Conservation (phyloP, 2,329 filamentous ascomycete species). For the Clarireedia hainanense region DNA sequence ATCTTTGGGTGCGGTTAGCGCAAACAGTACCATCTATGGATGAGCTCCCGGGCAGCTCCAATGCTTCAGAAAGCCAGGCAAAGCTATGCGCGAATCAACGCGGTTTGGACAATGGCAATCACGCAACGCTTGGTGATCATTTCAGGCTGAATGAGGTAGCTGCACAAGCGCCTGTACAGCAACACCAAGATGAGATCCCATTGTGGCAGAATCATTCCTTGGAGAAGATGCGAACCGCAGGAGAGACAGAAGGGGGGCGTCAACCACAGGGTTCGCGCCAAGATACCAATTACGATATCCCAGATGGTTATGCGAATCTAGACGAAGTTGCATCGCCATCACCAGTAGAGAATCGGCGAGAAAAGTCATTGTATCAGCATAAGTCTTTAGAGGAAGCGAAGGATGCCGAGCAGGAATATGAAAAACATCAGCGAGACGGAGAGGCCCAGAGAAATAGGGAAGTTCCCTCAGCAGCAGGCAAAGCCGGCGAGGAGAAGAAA, state of each 20-base stretch:
- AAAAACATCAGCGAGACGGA: conserved; percentile 9
- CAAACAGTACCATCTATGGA: background rate
- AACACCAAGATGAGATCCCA: conserved; percentile 22
- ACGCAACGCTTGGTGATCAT: conserved; percentile 34
- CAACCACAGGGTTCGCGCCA: conserved; percentile 3
- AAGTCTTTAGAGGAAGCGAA: conserved; percentile 34
- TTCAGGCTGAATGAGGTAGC: conserved; percentile 28
- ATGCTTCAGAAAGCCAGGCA: background rate
- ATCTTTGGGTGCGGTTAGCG: background rate
- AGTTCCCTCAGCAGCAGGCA: conserved; percentile 1
- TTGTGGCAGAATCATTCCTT: conserved; percentile 31
- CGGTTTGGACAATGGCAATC: conserved; percentile 11
- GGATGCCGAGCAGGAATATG: conserved; percentile 15
- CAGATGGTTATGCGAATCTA: conserved; percentile 34
- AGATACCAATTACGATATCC: conserved; percentile 15
- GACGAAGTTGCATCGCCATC: conserved; percentile 36
- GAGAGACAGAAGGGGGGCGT: background rate
- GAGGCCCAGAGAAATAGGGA: conserved; percentile 3
- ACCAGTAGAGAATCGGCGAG: conserved; percentile 37
- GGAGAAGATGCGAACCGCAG: conserved; percentile 25
- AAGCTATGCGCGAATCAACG: background rate
- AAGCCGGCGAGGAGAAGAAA: conserved; percentile 11
- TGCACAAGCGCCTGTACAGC: background rate
- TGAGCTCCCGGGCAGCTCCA: background rate
- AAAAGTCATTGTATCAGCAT: conserved; percentile 31